phyloP scores from a whole-genome alignment of 495 filamentous ascomycete genomes.

The Hyaloscypha finlandica region DNA sequence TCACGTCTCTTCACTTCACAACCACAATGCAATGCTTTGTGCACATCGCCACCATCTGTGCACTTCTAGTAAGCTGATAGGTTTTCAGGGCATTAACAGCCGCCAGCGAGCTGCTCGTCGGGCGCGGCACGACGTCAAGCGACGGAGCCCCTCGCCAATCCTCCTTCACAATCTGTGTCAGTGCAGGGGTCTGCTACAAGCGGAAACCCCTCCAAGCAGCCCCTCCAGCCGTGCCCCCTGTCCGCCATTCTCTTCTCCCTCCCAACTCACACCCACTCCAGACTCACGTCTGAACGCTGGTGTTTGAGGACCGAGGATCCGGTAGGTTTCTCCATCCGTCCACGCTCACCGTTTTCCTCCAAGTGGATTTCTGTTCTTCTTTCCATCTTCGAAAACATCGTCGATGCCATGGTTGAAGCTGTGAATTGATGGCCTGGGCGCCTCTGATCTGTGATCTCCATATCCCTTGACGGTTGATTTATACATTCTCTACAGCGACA shows the following conservation, averaged over 20 bases:
- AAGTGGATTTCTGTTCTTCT: conserved; percentile 30
- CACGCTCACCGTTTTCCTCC: conserved; percentile 26
- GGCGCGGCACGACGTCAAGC: neutral
- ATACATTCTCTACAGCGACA: conserved; percentile 27
- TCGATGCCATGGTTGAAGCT: conserved; percentile 15
- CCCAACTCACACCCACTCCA: conserved; percentile 19
- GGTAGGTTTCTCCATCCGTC: conserved; percentile 17
- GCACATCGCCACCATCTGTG: neutral
- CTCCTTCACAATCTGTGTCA: conserved; percentile 16
- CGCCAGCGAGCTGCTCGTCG: too few species aligned
- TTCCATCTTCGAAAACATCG: conserved; percentile 23
- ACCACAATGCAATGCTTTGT: neutral
- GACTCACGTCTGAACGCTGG: conserved; percentile 21
- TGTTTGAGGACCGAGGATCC: conserved; percentile 30
- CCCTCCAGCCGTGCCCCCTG: conserved; percentile 15
- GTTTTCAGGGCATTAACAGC: neutral
- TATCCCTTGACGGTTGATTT: conserved; percentile 27
- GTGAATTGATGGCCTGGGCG: conserved; percentile 29
- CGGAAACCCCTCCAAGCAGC: conserved; percentile 16
- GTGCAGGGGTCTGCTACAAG: conserved; percentile 24
- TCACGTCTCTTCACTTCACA: neutral
- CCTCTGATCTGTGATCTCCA: conserved; percentile 23
- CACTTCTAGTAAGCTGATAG: neutral
- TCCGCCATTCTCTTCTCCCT: neutral
- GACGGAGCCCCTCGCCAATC: conserved; percentile 1